Evolutionary conservation across 805 yeast genomes (phyloP).

Genomic region (Kuraishia borneana): DNA sequence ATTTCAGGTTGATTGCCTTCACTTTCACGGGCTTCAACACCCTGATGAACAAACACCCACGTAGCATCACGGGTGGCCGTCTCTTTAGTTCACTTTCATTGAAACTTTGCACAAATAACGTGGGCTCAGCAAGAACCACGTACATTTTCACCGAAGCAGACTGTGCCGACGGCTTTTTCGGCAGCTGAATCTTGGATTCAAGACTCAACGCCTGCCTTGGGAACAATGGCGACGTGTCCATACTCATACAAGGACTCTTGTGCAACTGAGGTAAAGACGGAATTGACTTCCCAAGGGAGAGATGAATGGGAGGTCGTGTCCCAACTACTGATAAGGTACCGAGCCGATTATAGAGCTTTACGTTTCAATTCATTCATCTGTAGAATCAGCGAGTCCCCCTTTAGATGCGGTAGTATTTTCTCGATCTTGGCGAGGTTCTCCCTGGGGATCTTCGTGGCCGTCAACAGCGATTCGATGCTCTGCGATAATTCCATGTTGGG

Average conservation of each 20-base stretch:
- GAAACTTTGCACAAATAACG: conserved; percentile 75
- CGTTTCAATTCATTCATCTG: conserved; percentile 15
- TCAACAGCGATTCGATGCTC: conserved; percentile 9
- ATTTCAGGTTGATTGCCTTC: conserved; percentile 47
- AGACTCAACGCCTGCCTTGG: conserved; percentile 27
- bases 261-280: neutral
- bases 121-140: conserved; percentile 70
- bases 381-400: conserved; percentile 11
- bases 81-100: conserved; percentile 48
- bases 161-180: conserved; percentile 44
- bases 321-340: neutral
- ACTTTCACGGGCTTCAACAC: conserved; percentile 64
- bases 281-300: neutral
- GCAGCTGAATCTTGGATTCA: conserved; percentile 35
- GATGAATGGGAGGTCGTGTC: neutral
- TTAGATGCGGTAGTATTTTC: conserved; percentile 8
- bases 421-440: conserved; percentile 8
- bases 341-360: conserved; percentile 4
- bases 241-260: neutral
- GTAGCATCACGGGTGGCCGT: conserved; percentile 65
- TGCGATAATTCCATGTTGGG: conserved; percentile 5
- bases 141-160: conserved; percentile 61
- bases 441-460: conserved; percentile 7
- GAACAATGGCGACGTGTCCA: conserved; percentile 30
- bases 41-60: conserved; percentile 70